These are phyloP conservation scores for Xeromyces bisporus DNA, from an alignment of 495 filamentous ascomycete species.

Conservation along the genomic window DNA sequence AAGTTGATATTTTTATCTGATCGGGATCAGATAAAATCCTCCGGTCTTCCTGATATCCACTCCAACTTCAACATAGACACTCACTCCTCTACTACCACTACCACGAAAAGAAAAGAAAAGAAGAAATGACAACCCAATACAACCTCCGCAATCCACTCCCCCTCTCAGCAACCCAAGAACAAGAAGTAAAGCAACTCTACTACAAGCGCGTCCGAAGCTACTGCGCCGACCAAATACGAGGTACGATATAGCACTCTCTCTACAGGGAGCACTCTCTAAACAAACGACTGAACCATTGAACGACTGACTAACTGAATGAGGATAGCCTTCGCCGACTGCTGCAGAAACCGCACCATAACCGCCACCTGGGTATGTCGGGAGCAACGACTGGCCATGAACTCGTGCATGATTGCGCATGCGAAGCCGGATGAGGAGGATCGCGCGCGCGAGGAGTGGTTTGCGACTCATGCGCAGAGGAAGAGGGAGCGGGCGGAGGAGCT, in stretches of 20 bases:
- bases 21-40: neutral
- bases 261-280: neutral
- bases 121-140: slow-evolving; percentile 18
- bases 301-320: no score
- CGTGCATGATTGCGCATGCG: slow-evolving; percentile 75
- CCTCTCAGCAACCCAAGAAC: slow-evolving; percentile 81
- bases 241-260: slow-evolving; percentile 26
- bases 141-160: slow-evolving; percentile 66
- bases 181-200: slow-evolving; percentile 77
- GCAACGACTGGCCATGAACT: slow-evolving; percentile 73
- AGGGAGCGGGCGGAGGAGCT: slow-evolving; percentile 44
- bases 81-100: no score
- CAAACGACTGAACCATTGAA: neutral
- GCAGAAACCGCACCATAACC: slow-evolving; percentile 64
- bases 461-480: slow-evolving; percentile 46
- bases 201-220: slow-evolving; percentile 65
- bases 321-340: slow-evolving; percentile 79
- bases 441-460: slow-evolving; percentile 90
- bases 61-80: neutral
- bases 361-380: slow-evolving; percentile 70
- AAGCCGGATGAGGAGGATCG: slow-evolving; percentile 71
- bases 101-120: no score
- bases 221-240: slow-evolving; percentile 76
- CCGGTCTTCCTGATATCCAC: neutral
- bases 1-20: no score